Evolutionary conservation across 2,329 filamentous ascomycete species (phyloP), one percentile per base, ranked within the genome.

Genomic region (Setomelanomma holmii): DNA sequence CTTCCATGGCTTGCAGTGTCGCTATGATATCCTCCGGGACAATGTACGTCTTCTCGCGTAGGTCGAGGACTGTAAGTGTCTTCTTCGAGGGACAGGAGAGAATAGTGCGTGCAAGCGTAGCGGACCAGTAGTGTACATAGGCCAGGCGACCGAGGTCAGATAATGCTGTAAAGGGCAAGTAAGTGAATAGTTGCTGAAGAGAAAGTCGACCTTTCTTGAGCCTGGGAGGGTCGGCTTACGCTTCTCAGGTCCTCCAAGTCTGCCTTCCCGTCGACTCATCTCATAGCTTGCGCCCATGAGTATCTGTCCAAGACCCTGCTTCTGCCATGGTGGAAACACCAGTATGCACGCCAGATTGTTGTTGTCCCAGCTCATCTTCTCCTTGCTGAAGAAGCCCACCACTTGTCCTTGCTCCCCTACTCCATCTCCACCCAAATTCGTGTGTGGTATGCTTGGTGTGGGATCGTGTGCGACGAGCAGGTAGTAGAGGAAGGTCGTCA

Each of bases 291-390:
- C 86, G 4, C 91, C 92, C 86, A 99, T 98, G 24, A 99, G 82
- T 44, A 98, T 79, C 45, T 91, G 87, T 0, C 95, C 95, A 0
- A 98, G 83, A 1, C 93, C 92, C 60, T 91, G 92, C 58, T 89
- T 88, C 75, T 98, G 93, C 86, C 93, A 98, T 0, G 95, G 95
- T 1, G 95, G 95, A 68, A 98, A 98, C 14, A 98, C 85, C 5
- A 98, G 82, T 63, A 99, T 99, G 72, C 95, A 99, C 1, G 95
- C 95, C 4, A 99, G 83, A 62, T 98, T 99, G 75, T 99, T 98
- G 68, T 93, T 93, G 68, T 99, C 95, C 93, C 95, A 99, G 3
- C 91, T 96, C 81, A 97, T 89, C 74, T 98, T 98, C 75, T 99
- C 95, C 73, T 99, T 98, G 58, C 90, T 96, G 79, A 98, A 99